Base-by-base conservation (phyloP, 2,329 filamentous ascomycete species). In the Neonectria faginata region DNA sequence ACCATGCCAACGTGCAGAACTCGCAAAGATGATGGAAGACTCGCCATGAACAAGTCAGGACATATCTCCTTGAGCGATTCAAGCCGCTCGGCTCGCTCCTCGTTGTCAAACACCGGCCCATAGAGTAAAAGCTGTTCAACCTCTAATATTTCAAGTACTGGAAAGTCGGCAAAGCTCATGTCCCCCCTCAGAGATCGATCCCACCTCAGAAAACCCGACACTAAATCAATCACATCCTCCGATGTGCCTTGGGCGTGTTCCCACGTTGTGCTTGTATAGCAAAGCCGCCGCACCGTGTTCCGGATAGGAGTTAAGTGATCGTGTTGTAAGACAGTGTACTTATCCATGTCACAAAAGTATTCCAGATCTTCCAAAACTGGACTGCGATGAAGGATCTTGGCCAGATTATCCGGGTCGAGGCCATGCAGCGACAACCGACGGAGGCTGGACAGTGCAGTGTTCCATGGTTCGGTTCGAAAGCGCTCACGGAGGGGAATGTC, bases 331-430 rank as follows among this genome's bases (percentile, higher is more conserved):
- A 72, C 63, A 2, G 72, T 74, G 22, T 74, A 74, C 48, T 74
- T 74, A 51, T 74, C 69, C 71, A 74, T 73, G 22, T 74, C 72
- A 44, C 72, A 74, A 18, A 74, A 74, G 41, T 74, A 74, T 44
- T 74, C 72, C 2, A 74, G 54, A 5, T 74, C 72, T 51, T 74
- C 72, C 1, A 74, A 42, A 2, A 70, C 67, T 9, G 72, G 72
- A 31, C 70, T 74, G 5, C 69, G 70, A 2, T 60, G 60, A 11
- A 74, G 68, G 2, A 74, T 74, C 29, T 74, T 74, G 48, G 58
- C 69, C 12, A 74, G 56, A 36, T 73, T 74, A 4, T 72, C 72
- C 2, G 72, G 69, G 8, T 74, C 72, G 16, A 74, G 29, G 7
- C 72, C 72, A 33, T 74, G 72, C 8, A 74, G 58, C 29, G 72